phyloP scores from a whole-genome alignment of 768 basidiomycete species.

The Mycena capillaripes region DNA sequence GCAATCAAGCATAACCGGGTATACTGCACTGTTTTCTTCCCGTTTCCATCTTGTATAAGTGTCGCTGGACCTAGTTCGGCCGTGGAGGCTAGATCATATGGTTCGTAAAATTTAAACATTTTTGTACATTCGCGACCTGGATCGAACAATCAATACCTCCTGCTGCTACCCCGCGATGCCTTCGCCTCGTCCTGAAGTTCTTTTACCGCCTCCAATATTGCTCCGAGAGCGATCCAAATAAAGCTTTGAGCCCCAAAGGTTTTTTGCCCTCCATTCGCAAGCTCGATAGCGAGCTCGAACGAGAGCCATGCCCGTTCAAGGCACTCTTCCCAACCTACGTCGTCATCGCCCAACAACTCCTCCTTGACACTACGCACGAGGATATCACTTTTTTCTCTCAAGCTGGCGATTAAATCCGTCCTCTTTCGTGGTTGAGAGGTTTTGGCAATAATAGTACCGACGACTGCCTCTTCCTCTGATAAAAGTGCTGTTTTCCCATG shows the following conservation, averaged over 20 bases:
- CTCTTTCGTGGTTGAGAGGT: conserved; percentile 69
- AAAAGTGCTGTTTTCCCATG: conserved; percentile 56
- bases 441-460: conserved; percentile 78
- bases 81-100: conserved; percentile 13
- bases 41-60: conserved; percentile 22
- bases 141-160: conserved; percentile 33
- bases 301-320: conserved; percentile 68
- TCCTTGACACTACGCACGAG: conserved; percentile 66
- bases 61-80: conserved; percentile 4
- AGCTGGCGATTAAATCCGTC: conserved; percentile 64
- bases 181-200: conserved; percentile 57
- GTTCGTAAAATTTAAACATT: conserved; percentile 14
- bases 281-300: conserved; percentile 60
- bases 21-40: conserved; percentile 2
- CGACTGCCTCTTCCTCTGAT: conserved; percentile 73
- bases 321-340: conserved; percentile 52
- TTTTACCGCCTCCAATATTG: conserved; percentile 67
- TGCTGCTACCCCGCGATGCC: conserved; percentile 29
- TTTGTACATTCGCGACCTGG: not conserved
- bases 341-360: conserved; percentile 65
- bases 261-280: conserved; percentile 52
- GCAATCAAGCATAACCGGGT: conserved; percentile 72
- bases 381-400: conserved; percentile 68
- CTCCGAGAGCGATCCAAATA: conserved; percentile 70
- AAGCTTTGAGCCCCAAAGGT: conserved; percentile 74